A percentile compares a stretch with the other conserved stretches of the same genome.
phyloP scores from a whole-genome alignment of 768 basidiomycete species.

The Pholiota molesta region DNA sequence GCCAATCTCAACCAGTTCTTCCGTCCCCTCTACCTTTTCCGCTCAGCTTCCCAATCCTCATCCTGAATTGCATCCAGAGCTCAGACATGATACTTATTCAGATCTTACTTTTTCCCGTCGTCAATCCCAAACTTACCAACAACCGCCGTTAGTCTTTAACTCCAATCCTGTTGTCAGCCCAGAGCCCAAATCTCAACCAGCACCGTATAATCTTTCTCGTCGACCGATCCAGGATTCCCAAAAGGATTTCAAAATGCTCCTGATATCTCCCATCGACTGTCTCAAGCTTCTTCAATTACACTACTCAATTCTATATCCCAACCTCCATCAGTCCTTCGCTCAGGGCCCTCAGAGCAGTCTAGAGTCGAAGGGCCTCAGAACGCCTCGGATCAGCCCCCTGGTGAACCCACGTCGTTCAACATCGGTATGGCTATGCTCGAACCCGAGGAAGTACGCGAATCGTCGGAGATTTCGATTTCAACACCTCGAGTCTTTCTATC shows the following conservation, averaged over 20 bases:
- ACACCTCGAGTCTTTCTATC: constrained; percentile 20
- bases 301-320: neutral
- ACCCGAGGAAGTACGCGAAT: constrained; percentile 13
- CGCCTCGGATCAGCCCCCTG: constrained; percentile 2
- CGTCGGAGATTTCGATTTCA: constrained; percentile 10
- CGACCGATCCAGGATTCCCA: neutral
- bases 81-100: neutral
- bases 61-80: neutral
- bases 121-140: constrained; percentile 15
- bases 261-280: neutral
- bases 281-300: neutral
- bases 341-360: neutral
- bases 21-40: neutral
- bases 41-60: neutral
- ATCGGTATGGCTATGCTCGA: constrained; percentile 34
- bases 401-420: constrained; percentile 22
- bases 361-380: neutral
- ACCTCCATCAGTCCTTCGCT: neutral
- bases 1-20: constrained; percentile 5
- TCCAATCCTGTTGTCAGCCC: constrained; percentile 2
- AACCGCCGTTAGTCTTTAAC: constrained; percentile 9
- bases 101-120: constrained; percentile 13
- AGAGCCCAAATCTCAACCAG: constrained; percentile 1
- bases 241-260: neutral
- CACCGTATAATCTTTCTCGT: neutral